Percentiles rank a stretch among this genome's conserved stretches.
Evolutionary conservation across 2,329 filamentous ascomycete species (phyloP).

Genomic region (Trichoderma endophyticum): DNA sequence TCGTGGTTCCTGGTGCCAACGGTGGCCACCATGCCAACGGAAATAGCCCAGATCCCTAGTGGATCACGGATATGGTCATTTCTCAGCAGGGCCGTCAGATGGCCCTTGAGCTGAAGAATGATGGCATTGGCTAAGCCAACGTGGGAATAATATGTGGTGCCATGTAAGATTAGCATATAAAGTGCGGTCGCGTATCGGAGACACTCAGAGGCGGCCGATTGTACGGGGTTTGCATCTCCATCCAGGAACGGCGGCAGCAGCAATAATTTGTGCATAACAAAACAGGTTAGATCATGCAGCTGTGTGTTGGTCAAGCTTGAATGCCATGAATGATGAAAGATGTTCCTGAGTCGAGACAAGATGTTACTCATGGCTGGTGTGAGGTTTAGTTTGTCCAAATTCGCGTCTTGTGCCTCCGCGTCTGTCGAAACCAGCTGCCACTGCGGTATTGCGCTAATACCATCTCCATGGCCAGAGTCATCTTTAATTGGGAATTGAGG

Average conservation of each 20-base stretch:
- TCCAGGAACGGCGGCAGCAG: neutral
- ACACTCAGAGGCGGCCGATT: neutral
- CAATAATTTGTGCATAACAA: neutral
- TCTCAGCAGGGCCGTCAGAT: neutral
- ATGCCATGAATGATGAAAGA: neutral
- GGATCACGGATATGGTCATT: neutral
- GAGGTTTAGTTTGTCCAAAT: neutral
- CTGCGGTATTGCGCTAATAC: neutral
- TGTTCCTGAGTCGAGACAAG: neutral
- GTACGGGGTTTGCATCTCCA: neutral
- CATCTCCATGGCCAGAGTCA: neutral
- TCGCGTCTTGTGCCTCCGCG: neutral
- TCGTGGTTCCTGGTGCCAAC: neutral
- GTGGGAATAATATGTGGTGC: slow-evolving; percentile 12
- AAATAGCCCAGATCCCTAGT: neutral
- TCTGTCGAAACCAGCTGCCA: neutral
- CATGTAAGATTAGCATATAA: slow-evolving; percentile 11
- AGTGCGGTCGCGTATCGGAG: slow-evolving; percentile 8
- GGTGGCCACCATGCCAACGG: neutral
- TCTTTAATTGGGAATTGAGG: slow-evolving; percentile 5
- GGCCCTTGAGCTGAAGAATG: neutral
- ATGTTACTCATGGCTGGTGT: neutral
- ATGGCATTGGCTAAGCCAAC: neutral
- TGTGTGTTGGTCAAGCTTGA: neutral
- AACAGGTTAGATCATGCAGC: slow-evolving; percentile 7